Conservation (phyloP, 148 eudicot genomes). For the Salicornia ramosissima region DNA sequence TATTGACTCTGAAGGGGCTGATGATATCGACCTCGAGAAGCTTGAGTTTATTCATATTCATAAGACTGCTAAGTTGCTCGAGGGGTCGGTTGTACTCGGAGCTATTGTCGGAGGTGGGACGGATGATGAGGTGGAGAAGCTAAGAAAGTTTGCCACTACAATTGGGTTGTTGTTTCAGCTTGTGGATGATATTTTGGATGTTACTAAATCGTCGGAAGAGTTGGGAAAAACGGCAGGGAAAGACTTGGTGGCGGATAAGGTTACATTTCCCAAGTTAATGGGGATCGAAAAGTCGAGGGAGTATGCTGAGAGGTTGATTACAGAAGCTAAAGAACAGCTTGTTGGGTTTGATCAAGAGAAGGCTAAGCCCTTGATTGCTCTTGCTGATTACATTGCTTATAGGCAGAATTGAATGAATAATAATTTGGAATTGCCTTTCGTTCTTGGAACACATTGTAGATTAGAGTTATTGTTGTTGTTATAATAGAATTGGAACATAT, state of each 20-base stretch:
- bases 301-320: slow-evolving; percentile 49
- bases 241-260: slow-evolving; percentile 62
- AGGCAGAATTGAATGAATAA: slow-evolving; percentile 42
- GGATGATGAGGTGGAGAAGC: slow-evolving; percentile 49
- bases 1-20: slow-evolving; percentile 37
- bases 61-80: slow-evolving; percentile 59
- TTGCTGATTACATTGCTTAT: slow-evolving; percentile 63
- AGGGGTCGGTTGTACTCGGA: slow-evolving; percentile 58
- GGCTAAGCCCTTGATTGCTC: slow-evolving; percentile 56
- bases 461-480: neutral
- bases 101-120: slow-evolving; percentile 56
- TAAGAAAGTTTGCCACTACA: slow-evolving; percentile 51
- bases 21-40: slow-evolving; percentile 39
- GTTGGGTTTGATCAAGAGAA: slow-evolving; percentile 45
- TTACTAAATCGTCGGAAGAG: slow-evolving; percentile 57
- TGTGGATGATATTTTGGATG: slow-evolving; percentile 71
- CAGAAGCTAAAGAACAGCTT: slow-evolving; percentile 48
- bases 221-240: slow-evolving; percentile 77
- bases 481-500: too few relatives aligned
- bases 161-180: slow-evolving; percentile 72
- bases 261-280: slow-evolving; percentile 58
- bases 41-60: slow-evolving; percentile 59
- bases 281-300: slow-evolving; percentile 63
- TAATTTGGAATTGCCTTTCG: neutral
- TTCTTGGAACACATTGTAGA: slow-evolving; percentile 6